These are phyloP conservation scores for Arthromyces matolae DNA, from an alignment of 768 basidiomycete genomes.

Conservation along the genomic window DNA sequence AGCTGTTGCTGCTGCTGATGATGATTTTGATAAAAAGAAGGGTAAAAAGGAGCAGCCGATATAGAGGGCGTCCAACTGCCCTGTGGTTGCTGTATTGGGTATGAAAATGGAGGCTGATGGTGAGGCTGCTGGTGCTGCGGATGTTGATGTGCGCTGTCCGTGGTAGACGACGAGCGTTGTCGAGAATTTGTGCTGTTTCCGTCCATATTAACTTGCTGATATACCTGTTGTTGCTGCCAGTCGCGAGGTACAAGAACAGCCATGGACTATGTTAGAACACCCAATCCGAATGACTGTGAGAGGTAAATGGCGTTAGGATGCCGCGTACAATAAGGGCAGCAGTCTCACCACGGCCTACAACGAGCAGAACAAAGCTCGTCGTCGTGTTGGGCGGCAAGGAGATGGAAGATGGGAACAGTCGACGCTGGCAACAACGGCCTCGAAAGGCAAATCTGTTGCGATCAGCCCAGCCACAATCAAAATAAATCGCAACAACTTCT, in stretches of 20 bases:
- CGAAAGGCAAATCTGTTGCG: constrained; percentile 33
- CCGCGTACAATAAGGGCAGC: not conserved
- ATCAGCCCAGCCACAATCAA: constrained; percentile 34
- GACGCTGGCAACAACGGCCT: constrained; percentile 28
- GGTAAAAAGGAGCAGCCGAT: constrained; percentile 69
- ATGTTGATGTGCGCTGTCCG: constrained; percentile 39
- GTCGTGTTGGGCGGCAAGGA: constrained; percentile 12
- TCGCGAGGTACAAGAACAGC: constrained; percentile 76
- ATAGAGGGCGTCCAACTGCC: constrained; percentile 68
- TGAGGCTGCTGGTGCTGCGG: constrained; percentile 32
- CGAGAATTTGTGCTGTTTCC: constrained; percentile 40
- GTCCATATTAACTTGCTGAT: constrained; percentile 64
- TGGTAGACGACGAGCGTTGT: constrained; percentile 59
- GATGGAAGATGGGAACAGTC: constrained; percentile 19
- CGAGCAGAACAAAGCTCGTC: constrained; percentile 6
- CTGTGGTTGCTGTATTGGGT: constrained; percentile 68
- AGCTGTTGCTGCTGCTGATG: constrained; percentile 54
- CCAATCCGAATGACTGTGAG: constrained; percentile 14
- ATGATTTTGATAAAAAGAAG: constrained; percentile 71
- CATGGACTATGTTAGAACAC: constrained; percentile 50
- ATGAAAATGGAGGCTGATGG: constrained; percentile 51
- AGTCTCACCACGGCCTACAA: constrained; percentile 17
- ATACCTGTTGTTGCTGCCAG: constrained; percentile 48
- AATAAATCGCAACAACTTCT: constrained; percentile 28
- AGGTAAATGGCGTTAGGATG: constrained; percentile 3